Base-by-base conservation (phyloP, 768 basidiomycete genomes). In the Megacollybia marginata region DNA sequence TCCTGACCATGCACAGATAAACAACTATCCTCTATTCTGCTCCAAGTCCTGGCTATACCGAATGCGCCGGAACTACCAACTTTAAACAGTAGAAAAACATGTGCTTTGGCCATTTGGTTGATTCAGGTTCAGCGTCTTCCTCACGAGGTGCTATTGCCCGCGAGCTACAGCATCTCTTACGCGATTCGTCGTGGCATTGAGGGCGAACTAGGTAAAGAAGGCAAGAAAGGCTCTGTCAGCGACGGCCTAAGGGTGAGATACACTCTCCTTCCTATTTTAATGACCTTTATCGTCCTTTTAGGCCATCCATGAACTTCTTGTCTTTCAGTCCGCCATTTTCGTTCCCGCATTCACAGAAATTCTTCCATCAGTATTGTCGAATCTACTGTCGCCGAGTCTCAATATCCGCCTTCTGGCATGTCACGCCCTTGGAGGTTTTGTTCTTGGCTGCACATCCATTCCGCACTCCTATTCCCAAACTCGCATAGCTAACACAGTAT, bases 31-130 rank as follows among this genome's bases (percentile, higher is more conserved):
- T 67, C 69, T 31, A 77, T 92, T 50, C 62, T 92, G 33, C 76
- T 79, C 2, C 73, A 75, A 10, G 70, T 86, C 9, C 68, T 92
- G 9, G 79, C 83, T 7, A 88, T 92, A 52, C 88, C 88, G 2
- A 69, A 89, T 18, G 77, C 85, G 0, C 68, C 75, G 5, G 69
- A 75, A 23, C 65, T 92, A 0, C 90, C 88, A 2, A 90, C 88
- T 5, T 85, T 85, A 5, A 91, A 91, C 59, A 78, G 86, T 10
- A 80, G 90, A n/a, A 92, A 92, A 62, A 92, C 90, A 1, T 89
- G 78, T 51, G 87, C 86, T 2, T 65, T 92, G 20, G 76, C 83
- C 2, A 85, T 91, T 19, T 85, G 80, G 79, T 68, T 89, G 5
- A 57, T 92, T 19, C 87, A 89, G 58, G 68, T 68, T 2, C 86